Base-by-base conservation (phyloP, 2,329 filamentous ascomycete genomes). In the Endothia cerciana region DNA sequence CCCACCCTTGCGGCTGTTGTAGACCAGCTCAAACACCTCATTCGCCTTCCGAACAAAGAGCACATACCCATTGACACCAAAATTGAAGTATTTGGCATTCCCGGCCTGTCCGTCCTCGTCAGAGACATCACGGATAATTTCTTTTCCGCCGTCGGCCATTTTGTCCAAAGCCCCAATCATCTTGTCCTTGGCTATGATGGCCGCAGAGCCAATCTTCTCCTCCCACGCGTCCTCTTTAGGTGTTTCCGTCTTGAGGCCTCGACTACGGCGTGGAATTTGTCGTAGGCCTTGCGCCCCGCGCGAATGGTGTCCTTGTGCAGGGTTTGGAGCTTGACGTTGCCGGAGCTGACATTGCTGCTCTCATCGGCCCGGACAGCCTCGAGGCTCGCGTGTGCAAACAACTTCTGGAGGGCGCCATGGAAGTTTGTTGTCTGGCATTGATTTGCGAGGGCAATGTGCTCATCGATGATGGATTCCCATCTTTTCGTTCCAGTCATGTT, bases 181-280 rank as follows among this genome's bases (percentile, higher is more conserved):
- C 28, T 33, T 28, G 11, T 51, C 45, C 33, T 51, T 61, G 45
- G 43, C n/a, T 3, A 22, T 25, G 10, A 53, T 8, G 17, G 28
- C 59, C 11, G 43, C 43, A 22, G 59, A 17, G n/a, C 59, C 33
- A n/a, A 61, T 51, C 33, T 51, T 61, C 4, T 51, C 45, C 43
- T 61, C 59, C 59, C 59, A 61, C 7, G 22, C 58, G 10, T 19
- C 59, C 30, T 51, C 59, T 17, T 61, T 36, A 45, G 59, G 59
- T 17, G 2, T 36, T n/a, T 61, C 59, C n/a, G 45, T 51, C 45
- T 51, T 61, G 19, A 61, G 45, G 10, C 33, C 45, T 61, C 43
- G 30, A 61, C n/a, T 19, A 61, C 45, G 19, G 30, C 59, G 59
- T 61, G 59, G n/a, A 61, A 61, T 22, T 33, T 33, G n/a, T 28